Conservation (phyloP, 495 filamentous ascomycete genomes). For the Xanthoparmelia taractica region DNA sequence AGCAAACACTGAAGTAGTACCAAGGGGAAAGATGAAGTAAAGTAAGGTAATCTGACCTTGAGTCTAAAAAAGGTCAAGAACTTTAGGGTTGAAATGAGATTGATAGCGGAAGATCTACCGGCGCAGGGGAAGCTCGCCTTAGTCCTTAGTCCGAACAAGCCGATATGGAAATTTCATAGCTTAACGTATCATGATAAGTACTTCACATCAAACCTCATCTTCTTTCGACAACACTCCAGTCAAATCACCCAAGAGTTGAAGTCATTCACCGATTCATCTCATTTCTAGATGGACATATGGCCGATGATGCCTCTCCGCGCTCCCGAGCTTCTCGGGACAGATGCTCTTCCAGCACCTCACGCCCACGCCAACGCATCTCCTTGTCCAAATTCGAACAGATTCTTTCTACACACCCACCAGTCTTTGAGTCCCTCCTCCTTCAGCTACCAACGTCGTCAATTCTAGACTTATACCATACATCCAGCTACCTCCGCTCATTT, state of each 20-base stretch:
- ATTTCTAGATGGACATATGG: background rate
- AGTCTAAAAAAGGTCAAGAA: background rate
- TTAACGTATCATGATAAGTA: background rate
- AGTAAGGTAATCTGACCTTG: too few relatives aligned
- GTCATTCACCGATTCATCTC: background rate
- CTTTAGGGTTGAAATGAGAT: constrained; percentile 1
- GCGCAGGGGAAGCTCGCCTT: background rate
- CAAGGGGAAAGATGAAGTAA: background rate
- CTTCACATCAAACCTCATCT: background rate
- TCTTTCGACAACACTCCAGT: background rate
- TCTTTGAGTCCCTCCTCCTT: constrained; percentile 51
- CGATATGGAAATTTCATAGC: too few relatives aligned
- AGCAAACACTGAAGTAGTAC: background rate
- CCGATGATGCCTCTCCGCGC: background rate
- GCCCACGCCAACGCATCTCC: constrained; percentile 3
- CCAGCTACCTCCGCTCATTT: constrained; percentile 46
- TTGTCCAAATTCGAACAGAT: constrained; percentile 23
- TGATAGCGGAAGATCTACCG: background rate
- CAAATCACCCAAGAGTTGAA: too few relatives aligned
- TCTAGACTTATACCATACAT: constrained; percentile 52
- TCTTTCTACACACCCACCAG: constrained; percentile 47
- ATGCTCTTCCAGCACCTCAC: constrained; percentile 2
- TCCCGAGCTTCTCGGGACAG: constrained; percentile 12
- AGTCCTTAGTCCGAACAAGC: background rate
- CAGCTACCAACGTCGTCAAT: constrained; percentile 50